phyloP scores from a whole-genome alignment of 1,284 basidiomycete genomes.

The Moniliophthora roreri region DNA sequence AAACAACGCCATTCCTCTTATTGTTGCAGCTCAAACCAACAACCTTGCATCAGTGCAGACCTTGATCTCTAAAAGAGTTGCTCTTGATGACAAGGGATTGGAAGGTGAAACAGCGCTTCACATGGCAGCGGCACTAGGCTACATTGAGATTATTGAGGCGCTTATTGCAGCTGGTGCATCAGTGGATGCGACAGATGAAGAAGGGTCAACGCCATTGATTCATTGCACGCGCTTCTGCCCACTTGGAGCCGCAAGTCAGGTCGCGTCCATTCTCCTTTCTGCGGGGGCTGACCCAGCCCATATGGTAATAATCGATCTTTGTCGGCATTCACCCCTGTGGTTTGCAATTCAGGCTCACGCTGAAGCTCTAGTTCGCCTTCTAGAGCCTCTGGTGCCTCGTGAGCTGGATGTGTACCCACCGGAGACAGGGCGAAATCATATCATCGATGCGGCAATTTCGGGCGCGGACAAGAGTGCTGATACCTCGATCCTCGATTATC shows the following conservation, averaged over 20 bases:
- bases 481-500: slow-evolving; percentile 1
- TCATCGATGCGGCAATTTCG: background rate
- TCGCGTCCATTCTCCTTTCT: background rate
- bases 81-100: background rate
- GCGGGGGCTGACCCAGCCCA: background rate
- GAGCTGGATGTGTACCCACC: slow-evolving; percentile 1
- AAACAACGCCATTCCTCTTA: background rate
- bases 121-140: background rate
- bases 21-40: slow-evolving; percentile 1
- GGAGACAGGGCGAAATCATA: background rate
- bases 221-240: slow-evolving; percentile 2
- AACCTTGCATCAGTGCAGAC: background rate
- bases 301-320: slow-evolving; percentile 1
- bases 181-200: background rate
- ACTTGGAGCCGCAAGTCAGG: background rate
- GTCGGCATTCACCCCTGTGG: background rate
- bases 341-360: background rate
- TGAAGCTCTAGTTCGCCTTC: background rate
- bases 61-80: background rate
- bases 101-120: slow-evolving; percentile 3
- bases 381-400: background rate
- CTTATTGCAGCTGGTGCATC: background rate
- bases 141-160: background rate
- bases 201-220: slow-evolving; percentile 1
- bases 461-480: background rate